Conservation (phyloP, 495 filamentous ascomycete genomes). For the Xylona heveae region DNA sequence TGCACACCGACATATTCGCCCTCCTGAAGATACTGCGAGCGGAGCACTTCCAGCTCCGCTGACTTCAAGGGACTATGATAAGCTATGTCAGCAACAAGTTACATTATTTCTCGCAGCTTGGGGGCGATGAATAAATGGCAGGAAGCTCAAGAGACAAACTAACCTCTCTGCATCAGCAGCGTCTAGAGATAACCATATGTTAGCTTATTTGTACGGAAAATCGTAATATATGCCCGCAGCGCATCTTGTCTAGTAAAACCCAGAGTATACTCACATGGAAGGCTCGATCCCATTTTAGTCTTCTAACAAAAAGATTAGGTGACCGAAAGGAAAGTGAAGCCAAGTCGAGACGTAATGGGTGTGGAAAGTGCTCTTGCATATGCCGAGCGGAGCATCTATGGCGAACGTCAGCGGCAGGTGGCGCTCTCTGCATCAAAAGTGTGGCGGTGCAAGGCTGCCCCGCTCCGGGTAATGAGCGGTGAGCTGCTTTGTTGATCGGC, state of each 20-base stretch:
- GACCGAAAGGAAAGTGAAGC: no score
- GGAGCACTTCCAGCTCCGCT: conserved; percentile 75
- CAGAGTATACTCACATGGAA: conserved; percentile 40
- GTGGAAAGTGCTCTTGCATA: no score
- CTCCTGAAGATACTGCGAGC: conserved; percentile 87
- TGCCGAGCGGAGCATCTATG: no score
- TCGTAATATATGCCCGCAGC: not conserved
- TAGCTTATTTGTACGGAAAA: conserved; percentile 6
- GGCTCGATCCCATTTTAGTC: conserved; percentile 35
- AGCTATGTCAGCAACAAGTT: conserved; percentile 11
- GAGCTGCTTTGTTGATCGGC: no score
- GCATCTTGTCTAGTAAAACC: not conserved
- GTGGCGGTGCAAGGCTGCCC: no score
- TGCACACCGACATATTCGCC: conserved; percentile 90
- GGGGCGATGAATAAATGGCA: conserved; percentile 1
- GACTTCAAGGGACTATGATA: conserved; percentile 55
- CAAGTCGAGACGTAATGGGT: no score
- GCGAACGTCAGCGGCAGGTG: no score
- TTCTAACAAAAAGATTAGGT: no score
- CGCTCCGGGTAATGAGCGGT: no score
- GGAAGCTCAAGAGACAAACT: conserved; percentile 8
- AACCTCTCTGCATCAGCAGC: conserved; percentile 95
- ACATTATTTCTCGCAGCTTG: conserved; percentile 2
- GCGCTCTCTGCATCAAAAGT: no score
- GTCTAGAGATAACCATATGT: conserved; percentile 30